Evolutionary conservation across 192 early-diverging fungal species (phyloP), one percentile per base, ranked within the genome.

Genomic region (Rhizophagus sp.): DNA sequence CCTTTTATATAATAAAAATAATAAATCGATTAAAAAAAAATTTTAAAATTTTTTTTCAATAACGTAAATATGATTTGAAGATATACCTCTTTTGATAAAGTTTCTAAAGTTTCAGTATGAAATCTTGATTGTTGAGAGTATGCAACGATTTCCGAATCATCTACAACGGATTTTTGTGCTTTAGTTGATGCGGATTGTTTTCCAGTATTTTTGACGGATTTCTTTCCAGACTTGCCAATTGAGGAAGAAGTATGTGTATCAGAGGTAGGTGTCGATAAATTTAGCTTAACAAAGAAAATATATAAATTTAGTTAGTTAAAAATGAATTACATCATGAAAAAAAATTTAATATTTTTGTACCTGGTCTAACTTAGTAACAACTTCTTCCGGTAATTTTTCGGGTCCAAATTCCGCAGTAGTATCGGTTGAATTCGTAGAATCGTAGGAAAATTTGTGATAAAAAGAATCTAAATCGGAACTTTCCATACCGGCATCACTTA

Each of bases 101-200:
- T 93, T 25, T 92, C 90, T 1, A 96, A 68, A 0, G 96, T 96
- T 80, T 96, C 95, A 11, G 82, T 85, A 81, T 97, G 92, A 85
- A 96, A 97, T 33, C 96, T 91, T 66, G 94, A 94, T 79, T 93
- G 92, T 80, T 95, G 93, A 3, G 93, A 93, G 63, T 85, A 91
- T 3, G 93, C 93, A 66, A 90, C 87, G 13, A 93, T 85, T n/a
- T 82, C 73, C 1, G 90, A 87, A 13, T 49, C 65, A 27, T 85
- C 75, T 47, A 79, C 77, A 24, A 82, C 76, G 22, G 76, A 80
- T 67, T 61, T 79, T 72, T 50, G 36, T 44, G 10, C 76, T 83
- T 41, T 33, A 36, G 62, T 61, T 30, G 52, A 52, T 62, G 62
- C 66, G 62, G 52, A 69, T 52, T 39, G 64, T 27, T 76, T 71